Conservation (phyloP, 1,139 yeast genomes). For the Saccharomycopsis hybrid region DNA sequence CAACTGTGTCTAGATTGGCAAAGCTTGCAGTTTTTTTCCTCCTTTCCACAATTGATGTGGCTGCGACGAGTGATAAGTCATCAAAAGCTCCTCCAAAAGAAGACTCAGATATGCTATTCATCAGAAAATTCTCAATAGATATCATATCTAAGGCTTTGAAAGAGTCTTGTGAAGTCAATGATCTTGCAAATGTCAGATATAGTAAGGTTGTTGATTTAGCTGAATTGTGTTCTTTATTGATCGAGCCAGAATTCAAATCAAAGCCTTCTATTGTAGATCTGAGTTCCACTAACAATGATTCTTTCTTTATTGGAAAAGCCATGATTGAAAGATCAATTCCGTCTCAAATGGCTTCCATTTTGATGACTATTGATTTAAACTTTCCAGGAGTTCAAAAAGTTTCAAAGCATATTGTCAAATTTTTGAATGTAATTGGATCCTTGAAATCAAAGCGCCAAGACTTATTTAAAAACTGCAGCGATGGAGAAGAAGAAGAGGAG, state of each 20-base stretch:
- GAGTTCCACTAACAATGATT: slow-evolving; percentile 48
- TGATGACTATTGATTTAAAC: slow-evolving; percentile 64
- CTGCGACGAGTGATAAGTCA: slow-evolving; percentile 35
- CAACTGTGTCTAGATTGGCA: slow-evolving; percentile 33
- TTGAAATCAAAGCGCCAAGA: slow-evolving; percentile 53
- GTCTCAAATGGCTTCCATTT: slow-evolving; percentile 44
- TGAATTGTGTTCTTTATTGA: slow-evolving; percentile 42
- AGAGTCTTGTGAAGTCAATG: slow-evolving; percentile 36
- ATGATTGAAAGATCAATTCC: slow-evolving; percentile 65
- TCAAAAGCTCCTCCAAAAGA: slow-evolving; percentile 37
- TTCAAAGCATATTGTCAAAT: slow-evolving; percentile 50
- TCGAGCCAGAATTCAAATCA: slow-evolving; percentile 28
- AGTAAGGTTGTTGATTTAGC: slow-evolving; percentile 52
- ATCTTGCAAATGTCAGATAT: slow-evolving; percentile 38
- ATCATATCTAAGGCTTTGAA: slow-evolving; percentile 55
- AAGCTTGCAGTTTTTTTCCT: slow-evolving; percentile 49
- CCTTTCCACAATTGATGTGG: slow-evolving; percentile 47
- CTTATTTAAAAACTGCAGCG: slow-evolving; percentile 42
- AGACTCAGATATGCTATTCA: slow-evolving; percentile 64
- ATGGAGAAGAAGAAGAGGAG: slow-evolving; percentile 54
- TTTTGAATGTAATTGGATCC: slow-evolving; percentile 57
- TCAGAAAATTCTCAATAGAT: slow-evolving; percentile 71
- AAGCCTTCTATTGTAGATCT: slow-evolving; percentile 32
- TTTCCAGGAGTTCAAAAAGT: slow-evolving; percentile 60
- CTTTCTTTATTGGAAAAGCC: slow-evolving; percentile 52